These are phyloP conservation scores for Herpetospermum pedunculosum DNA, from an alignment of 306 rosid genomes.

Conservation along the genomic window DNA sequence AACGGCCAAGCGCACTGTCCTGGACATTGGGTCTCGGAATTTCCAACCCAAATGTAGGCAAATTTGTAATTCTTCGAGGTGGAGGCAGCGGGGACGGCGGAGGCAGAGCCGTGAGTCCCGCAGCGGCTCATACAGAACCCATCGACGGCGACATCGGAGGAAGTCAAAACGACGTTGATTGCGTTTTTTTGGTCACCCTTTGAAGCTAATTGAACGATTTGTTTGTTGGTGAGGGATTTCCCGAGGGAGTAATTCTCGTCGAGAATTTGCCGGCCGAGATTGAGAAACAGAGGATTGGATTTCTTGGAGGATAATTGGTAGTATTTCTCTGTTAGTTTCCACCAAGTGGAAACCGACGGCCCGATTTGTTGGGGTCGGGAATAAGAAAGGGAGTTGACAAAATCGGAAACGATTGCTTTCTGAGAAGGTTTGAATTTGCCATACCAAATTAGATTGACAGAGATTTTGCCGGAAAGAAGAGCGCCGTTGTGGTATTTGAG, in stretches of 20 bases:
- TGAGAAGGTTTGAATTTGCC: constrained; percentile 71
- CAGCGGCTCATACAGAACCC: constrained; percentile 60
- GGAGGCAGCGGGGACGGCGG: too few relatives aligned
- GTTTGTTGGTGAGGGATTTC: constrained; percentile 39
- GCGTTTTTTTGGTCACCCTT: constrained; percentile 48
- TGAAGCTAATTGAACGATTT: constrained; percentile 40
- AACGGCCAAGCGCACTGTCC: constrained; percentile 73
- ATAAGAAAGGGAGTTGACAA: constrained; percentile 36
- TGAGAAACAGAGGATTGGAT: constrained; percentile 21
- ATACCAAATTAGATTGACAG: constrained; percentile 69
- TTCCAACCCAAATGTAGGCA: constrained; percentile 72
- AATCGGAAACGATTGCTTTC: constrained; percentile 58
- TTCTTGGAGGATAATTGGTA: constrained; percentile 31
- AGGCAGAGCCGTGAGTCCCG: constrained; percentile 54
- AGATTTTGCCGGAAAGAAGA: constrained; percentile 63
- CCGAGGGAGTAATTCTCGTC: constrained; percentile 55
- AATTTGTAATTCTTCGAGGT: constrained; percentile 39
- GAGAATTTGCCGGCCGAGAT: constrained; percentile 32
- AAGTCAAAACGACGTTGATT: constrained; percentile 58
- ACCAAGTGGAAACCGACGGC: constrained; percentile 73
- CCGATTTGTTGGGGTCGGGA: constrained; percentile 3
- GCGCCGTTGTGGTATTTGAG: constrained; percentile 82
- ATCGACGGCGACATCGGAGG: constrained; percentile 57
- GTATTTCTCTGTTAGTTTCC: constrained; percentile 76
- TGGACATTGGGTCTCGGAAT: constrained; percentile 64